Conservation (phyloP, 2,329 filamentous ascomycete genomes). For the Didymella arachidicola region DNA sequence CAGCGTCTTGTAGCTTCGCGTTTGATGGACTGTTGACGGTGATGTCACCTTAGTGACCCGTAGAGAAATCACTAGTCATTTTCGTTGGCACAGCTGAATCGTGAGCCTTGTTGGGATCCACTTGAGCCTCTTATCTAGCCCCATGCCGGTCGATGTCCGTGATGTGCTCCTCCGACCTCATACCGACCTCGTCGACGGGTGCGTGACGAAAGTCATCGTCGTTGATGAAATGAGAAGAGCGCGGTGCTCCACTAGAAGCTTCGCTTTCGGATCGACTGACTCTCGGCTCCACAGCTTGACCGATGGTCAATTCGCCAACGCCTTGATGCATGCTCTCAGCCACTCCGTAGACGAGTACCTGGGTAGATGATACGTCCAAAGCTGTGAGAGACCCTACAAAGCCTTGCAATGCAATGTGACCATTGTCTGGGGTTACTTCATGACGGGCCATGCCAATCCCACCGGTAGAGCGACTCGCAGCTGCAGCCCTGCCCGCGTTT, state of each 20-base stretch:
- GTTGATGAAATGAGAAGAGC: not conserved
- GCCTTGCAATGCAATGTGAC: not conserved
- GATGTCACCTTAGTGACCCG: no score
- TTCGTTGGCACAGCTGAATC: not conserved
- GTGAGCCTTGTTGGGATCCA: slow-evolving; percentile 3
- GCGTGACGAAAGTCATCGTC: not conserved
- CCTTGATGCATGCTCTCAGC: not conserved
- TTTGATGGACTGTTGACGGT: not conserved
- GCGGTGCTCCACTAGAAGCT: not conserved
- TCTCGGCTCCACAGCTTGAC: no score
- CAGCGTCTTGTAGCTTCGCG: not conserved
- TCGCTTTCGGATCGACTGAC: not conserved
- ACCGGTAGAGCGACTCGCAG: not conserved
- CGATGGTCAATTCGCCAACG: not conserved
- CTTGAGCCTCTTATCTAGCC: slow-evolving; percentile 9
- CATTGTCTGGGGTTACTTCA: not conserved
- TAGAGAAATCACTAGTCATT: no score
- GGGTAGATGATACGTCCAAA: not conserved
- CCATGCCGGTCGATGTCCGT: slow-evolving; percentile 6
- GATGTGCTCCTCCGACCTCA: not conserved
- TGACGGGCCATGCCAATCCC: not conserved
- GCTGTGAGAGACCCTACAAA: not conserved
- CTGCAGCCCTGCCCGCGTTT: not conserved
- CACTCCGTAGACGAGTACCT: not conserved
- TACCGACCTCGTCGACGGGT: not conserved